Base-by-base conservation (phyloP, 1,139 yeast genomes). In the Zygosaccharomyces sapae region DNA sequence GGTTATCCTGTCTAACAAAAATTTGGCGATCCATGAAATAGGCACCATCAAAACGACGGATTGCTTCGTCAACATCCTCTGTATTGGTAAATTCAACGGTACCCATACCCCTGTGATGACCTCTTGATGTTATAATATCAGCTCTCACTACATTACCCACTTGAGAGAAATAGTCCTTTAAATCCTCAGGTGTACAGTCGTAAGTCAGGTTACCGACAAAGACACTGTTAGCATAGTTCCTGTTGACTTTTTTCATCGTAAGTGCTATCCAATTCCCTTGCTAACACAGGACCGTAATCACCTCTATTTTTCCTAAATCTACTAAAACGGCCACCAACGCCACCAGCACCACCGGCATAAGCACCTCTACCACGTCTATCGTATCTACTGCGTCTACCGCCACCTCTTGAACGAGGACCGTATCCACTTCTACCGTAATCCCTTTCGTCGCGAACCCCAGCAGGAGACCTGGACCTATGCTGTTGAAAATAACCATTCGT, bases 51-150 rank as follows among this genome's bases (percentile, higher is more conserved):
- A 77, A 83, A 56, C 79, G 75, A 46, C 73, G 71, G 55, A 92
- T 88, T 20, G 97, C 97, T 33, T 72, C 75, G 47, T 75, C 77
- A 2, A 90, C 97, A 50, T 81, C 87, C 19, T 78, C 83, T 48
- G 76, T 73, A 44, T 74, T 73, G 10, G 81, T 73, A 62, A 85
- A 92, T 67, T 92, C 97, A 36, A 92, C 97, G 13, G 96, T 87
- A 44, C 90, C 94, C 92, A 83, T 85, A 54, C 98, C 90, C 71
- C 94, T 74, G 66, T 90, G 84, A 60, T 87, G 86, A 47, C 95
- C 95, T 56, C 84, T 77, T 48, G 79, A 76, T n/a, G 84, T 82
- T 48, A 90, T 85, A 47, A 92, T 84, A 65, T 90, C 97, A 2
- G 97, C 96, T 56, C 88, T 79, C 13, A 83, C 76, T 43, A 92